Conservation (phyloP, 2,329 filamentous ascomycete genomes). For the Pyricularia sp. region DNA sequence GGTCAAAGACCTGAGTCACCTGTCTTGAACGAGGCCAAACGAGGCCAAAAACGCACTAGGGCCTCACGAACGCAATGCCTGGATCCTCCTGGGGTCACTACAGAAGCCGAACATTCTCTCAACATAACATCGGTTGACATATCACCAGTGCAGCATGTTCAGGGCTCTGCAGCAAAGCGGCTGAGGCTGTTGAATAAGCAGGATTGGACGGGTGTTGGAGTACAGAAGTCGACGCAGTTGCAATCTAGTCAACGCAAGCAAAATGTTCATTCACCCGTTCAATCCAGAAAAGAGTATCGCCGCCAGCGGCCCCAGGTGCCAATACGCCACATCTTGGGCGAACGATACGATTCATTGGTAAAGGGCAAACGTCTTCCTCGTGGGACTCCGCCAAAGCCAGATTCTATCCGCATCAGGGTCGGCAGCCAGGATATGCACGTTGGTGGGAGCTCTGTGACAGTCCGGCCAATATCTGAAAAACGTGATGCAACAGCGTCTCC, state of each 20-base stretch:
- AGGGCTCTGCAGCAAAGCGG: slow-evolving; percentile 15
- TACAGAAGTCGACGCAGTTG: slow-evolving; percentile 23
- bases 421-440: slow-evolving; percentile 23
- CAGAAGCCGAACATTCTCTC: neutral
- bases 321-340: slow-evolving; percentile 14
- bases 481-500: neutral
- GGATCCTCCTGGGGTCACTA: neutral
- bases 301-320: slow-evolving; percentile 11
- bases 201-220: slow-evolving; percentile 23
- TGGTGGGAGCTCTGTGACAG: slow-evolving; percentile 11
- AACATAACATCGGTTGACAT: neutral
- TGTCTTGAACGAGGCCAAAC: neutral
- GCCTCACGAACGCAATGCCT: neutral
- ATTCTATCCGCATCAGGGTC: slow-evolving; percentile 22
- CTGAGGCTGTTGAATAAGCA: slow-evolving; percentile 19
- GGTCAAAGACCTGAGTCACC: neutral
- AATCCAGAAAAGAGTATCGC: slow-evolving; percentile 7
- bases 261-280: neutral
- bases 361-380: neutral
- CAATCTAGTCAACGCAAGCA: slow-evolving; percentile 10
- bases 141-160: neutral
- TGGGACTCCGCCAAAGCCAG: slow-evolving; percentile 1
- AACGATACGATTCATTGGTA: neutral
- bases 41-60: neutral
- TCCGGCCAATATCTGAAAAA: neutral